A percentile compares a stretch with the other conserved stretches of the same genome.
phyloP scores from a whole-genome alignment of 805 yeast species.

The Candida coquimbonensis region DNA sequence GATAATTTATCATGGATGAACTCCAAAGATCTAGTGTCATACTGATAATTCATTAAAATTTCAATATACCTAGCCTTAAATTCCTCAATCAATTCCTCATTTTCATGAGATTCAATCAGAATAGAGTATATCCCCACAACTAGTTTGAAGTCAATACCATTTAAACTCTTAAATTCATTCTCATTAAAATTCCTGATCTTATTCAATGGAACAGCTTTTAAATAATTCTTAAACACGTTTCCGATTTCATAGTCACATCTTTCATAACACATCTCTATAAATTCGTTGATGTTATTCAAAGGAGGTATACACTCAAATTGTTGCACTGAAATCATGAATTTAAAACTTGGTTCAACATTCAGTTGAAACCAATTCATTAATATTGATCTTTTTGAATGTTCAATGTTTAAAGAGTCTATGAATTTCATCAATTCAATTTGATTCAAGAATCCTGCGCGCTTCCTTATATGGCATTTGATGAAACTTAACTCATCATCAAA shows the following conservation, averaged over 20 bases:
- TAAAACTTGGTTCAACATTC: background rate
- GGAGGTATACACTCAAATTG: constrained; percentile 2
- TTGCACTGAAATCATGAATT: background rate
- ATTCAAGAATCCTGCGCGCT: background rate
- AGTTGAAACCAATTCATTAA: constrained; percentile 2
- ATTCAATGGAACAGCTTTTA: background rate
- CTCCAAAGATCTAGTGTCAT: background rate
- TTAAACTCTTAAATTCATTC: background rate
- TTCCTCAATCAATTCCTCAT: background rate
- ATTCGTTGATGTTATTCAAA: constrained; percentile 5
- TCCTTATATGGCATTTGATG: constrained; percentile 2
- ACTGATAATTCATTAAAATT: background rate
- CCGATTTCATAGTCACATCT: constrained; percentile 4
- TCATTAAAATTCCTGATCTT: background rate
- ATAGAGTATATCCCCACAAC: background rate
- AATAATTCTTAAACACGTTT: background rate
- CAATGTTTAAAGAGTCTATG: background rate
- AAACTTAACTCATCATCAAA: background rate
- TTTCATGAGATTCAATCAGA: background rate
- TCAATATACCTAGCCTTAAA: background rate
- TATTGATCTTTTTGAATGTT: background rate
- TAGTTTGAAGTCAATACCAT: background rate
- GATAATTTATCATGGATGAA: background rate
- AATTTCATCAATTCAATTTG: background rate
- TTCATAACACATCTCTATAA: constrained; percentile 1